Evolutionary conservation across 2,329 filamentous ascomycete genomes (phyloP), one percentile per base, ranked within the genome.

Genomic region (Claviceps sp.): DNA sequence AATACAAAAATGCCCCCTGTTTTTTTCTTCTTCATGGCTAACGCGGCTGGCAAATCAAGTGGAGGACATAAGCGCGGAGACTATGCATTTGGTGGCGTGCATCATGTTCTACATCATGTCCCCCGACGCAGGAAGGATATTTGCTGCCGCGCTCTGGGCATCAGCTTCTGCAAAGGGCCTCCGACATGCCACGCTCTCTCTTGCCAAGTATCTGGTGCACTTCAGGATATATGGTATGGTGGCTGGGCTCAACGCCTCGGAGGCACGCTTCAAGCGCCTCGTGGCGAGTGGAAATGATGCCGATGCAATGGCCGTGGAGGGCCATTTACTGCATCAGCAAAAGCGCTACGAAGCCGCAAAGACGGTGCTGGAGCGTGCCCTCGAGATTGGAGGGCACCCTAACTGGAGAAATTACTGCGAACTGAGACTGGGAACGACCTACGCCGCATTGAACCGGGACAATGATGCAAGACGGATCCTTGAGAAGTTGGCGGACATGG

Each of bases 281-380:
- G 58, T 68, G 30, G 44, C 56, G 13, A 52, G 55, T 34, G 62
- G 59, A 26, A 60, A 56, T n/a, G 60, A 71, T 40, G 58, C 66
- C 3, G 59, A 71, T 45, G 69, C 67, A 37, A 57, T 70, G 22
- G 62, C 64, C 4, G 57, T 62, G 8, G 61, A 69, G 43, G 69
- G 64, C 16, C 60, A 64, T 50, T 26, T 58, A 26, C 60, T 65
- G 13, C 60, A 58, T 47, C 46, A 48, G 26, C 54, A 58, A 41
- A 60, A 59, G 5, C 60, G 57, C 37, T 61, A 60, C 50, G 52
- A 53, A 1, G 58, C 56, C 8, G 61, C 64, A 4, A 55, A 54
- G 24, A 50, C 48, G 16, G 45, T 55, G 4, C 51, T 66, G 11
- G 52, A 58, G 37, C 56, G 57, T 30, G 66, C 66, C 4, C 58